Evolutionary conservation across 1,284 basidiomycete genomes (phyloP), one percentile per base, ranked within the genome.

Genomic region (Ganoderma resinaceum): DNA sequence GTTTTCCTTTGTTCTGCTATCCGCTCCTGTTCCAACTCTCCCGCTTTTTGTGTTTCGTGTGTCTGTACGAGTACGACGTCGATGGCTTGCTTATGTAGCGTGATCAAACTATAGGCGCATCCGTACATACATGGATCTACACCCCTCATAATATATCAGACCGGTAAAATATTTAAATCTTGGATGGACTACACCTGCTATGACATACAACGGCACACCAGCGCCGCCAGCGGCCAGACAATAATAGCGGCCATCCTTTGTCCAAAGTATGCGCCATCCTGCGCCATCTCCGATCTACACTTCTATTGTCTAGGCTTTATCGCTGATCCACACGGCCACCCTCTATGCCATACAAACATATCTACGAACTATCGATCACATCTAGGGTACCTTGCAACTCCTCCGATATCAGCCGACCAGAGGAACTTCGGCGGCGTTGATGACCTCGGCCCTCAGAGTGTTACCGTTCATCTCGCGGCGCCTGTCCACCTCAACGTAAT

Each of bases 401-500:
- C n/a, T 26, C 16, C 14, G 11, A 3, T 11, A 26, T 49, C 46
- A 49, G 11, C 11, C 9, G 35, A 8, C 55, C 55, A 33, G 42
- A 29, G 2, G 29, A n/a, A n/a, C n/a, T n/a, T n/a, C 52, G 23
- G 12, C 58, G 37, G n/a, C 18, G 55, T 58, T 68, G 35, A 72
- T 67, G 49, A 73, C 71, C 65, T 70, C 72, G 40, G 63, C 71
- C 29, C 64, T 63, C 20, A 76, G 74, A n/a, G 75, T 78, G 26
- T 71, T 70, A 12, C 78, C 77, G 46, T 70, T 71, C 75, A 78
- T 74, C 35, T 72, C 75, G 37, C 77, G 68, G 59, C 77, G 79
- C 70, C 73, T 78, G 69, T 87, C 87, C 8, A 89, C 85, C 68
- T 87, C 85, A 5, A 72, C 74, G 68, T 87, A 88, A 49, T 85